Conservation (phyloP, 2,329 filamentous ascomycete species). For the Cytospora piceae region DNA sequence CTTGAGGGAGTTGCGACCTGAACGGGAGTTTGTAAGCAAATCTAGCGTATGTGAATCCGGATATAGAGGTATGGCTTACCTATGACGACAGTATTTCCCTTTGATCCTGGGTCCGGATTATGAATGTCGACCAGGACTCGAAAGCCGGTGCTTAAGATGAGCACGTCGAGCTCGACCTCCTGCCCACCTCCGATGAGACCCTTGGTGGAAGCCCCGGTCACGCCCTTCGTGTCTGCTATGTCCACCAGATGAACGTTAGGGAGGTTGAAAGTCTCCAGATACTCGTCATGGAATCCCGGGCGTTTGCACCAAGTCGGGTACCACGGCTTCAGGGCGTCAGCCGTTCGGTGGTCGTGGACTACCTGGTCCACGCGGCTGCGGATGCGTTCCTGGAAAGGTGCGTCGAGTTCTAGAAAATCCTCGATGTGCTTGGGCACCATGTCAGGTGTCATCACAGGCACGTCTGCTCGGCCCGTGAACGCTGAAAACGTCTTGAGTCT, state of each 20-base stretch:
- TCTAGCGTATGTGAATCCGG: no score
- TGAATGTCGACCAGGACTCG: background rate
- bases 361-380: slow-evolving; percentile 44
- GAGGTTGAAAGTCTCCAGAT: slow-evolving; percentile 52
- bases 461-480: slow-evolving; percentile 35
- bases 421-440: slow-evolving; percentile 43
- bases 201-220: slow-evolving; percentile 8
- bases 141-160: slow-evolving; percentile 33
- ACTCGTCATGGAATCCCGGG: slow-evolving; percentile 55
- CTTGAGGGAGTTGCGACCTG: slow-evolving; percentile 28
- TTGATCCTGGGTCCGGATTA: slow-evolving; percentile 29
- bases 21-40: background rate
- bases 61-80: background rate
- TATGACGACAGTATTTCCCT: slow-evolving; percentile 19
- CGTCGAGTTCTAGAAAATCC: slow-evolving; percentile 46
- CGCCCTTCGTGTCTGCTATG: slow-evolving; percentile 47
- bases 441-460: slow-evolving; percentile 42
- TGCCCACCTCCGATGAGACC: slow-evolving; percentile 10
- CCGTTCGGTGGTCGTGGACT: slow-evolving; percentile 48
- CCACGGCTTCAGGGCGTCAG: slow-evolving; percentile 52
- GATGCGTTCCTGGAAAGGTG: slow-evolving; percentile 45
- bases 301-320: slow-evolving; percentile 57
- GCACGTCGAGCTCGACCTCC: slow-evolving; percentile 21
- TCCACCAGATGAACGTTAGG: slow-evolving; percentile 54
- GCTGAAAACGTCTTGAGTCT: slow-evolving; percentile 12